phyloP scores from a whole-genome alignment of 768 basidiomycete genomes.

The Mycena vulgaris region DNA sequence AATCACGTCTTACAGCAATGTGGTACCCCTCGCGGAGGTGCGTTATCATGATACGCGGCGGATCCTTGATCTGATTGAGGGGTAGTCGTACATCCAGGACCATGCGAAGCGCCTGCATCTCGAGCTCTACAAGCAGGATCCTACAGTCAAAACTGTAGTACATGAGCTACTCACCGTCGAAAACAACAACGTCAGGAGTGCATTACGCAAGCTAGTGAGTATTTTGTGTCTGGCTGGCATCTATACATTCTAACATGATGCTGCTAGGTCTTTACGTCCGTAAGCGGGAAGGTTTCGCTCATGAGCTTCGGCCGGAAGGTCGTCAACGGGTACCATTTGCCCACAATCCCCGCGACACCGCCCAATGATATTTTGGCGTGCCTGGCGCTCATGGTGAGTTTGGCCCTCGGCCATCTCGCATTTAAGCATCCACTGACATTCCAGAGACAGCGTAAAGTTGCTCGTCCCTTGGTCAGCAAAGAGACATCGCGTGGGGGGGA shows the following conservation, averaged over 20 bases:
- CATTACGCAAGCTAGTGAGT: background rate
- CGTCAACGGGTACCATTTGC: background rate
- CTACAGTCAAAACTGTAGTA: background rate
- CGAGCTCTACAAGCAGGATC: slow-evolving; percentile 9
- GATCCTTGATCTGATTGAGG: background rate
- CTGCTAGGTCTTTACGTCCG: background rate
- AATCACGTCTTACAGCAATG: background rate
- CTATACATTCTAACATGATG: background rate
- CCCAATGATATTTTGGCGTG: slow-evolving; percentile 3
- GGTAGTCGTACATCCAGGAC: background rate
- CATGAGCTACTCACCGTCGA: background rate
- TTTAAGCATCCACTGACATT: too few species aligned
- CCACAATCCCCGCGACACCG: background rate
- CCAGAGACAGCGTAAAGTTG: background rate
- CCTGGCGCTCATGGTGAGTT: slow-evolving; percentile 3
- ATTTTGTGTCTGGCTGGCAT: background rate
- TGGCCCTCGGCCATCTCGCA: too few species aligned
- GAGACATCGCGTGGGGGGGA: background rate
- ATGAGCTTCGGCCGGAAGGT: background rate
- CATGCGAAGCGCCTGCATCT: slow-evolving; percentile 1
- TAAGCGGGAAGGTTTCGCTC: background rate
- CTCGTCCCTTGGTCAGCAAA: background rate
- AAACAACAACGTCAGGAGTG: background rate
- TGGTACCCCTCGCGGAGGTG: slow-evolving; percentile 3
- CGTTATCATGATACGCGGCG: background rate